Conservation (phyloP, 768 basidiomycete species). For the Mycena rosella region DNA sequence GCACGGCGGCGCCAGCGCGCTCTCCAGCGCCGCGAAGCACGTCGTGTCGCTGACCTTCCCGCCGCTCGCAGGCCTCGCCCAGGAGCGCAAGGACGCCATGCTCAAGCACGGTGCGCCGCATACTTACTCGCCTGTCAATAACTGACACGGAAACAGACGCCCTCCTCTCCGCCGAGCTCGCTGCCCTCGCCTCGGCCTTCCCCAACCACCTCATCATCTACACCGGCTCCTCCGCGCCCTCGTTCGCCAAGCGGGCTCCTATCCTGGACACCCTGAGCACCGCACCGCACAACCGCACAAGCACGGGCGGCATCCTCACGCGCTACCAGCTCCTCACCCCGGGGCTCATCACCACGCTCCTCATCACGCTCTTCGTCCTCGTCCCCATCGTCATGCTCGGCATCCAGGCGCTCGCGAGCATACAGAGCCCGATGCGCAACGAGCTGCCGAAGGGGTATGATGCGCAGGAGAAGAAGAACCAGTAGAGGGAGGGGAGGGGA, state of each 20-base stretch:
- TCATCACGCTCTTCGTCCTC: constrained; percentile 75
- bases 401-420: constrained; percentile 76
- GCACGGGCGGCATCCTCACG: constrained; percentile 72
- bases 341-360: constrained; percentile 73
- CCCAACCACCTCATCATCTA: constrained; percentile 77
- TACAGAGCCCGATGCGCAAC: constrained; percentile 75
- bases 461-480: constrained; percentile 81
- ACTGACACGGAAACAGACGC: constrained; percentile 51
- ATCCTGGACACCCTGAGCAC: constrained; percentile 40
- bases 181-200: constrained; percentile 60
- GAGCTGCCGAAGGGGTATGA: constrained; percentile 76
- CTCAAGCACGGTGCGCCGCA: constrained; percentile 65
- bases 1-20: constrained; percentile 47
- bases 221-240: constrained; percentile 61
- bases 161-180: constrained; percentile 63
- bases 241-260: constrained; percentile 53
- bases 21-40: constrained; percentile 60
- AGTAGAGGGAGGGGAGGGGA: constrained; percentile 54
- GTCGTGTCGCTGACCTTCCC: constrained; percentile 72
- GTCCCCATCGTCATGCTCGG: constrained; percentile 76
- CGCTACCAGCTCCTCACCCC: constrained; percentile 85
- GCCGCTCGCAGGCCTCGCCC: constrained; percentile 54
- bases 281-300: constrained; percentile 53
- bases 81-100: constrained; percentile 62
- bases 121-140: neutral